Conservation (phyloP, 805 yeast genomes). For the Candida ovalis region DNA sequence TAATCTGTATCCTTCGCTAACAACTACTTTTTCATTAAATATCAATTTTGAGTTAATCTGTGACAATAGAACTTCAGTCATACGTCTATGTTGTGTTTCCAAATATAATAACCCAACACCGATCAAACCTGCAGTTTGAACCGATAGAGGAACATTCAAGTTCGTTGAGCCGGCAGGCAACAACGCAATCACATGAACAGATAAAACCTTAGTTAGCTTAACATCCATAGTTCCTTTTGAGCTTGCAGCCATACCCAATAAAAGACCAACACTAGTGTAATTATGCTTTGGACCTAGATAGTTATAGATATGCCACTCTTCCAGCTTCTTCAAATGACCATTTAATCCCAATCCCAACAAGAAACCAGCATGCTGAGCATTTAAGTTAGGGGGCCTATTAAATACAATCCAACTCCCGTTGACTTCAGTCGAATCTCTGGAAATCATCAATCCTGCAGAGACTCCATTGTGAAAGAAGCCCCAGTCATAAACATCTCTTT, state of each 20-base stretch:
- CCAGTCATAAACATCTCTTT: constrained; percentile 60
- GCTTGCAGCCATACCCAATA: constrained; percentile 93
- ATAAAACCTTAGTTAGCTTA: constrained; percentile 82
- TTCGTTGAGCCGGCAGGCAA: constrained; percentile 90
- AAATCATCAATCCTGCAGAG: constrained; percentile 73
- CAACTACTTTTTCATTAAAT: constrained; percentile 52
- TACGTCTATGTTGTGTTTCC: constrained; percentile 75
- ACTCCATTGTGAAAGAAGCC: constrained; percentile 92
- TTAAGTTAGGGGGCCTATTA: constrained; percentile 66
- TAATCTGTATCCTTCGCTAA: constrained; percentile 76
- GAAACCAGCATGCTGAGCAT: constrained; percentile 91
- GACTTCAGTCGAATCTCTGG: constrained; percentile 63
- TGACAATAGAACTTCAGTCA: constrained; percentile 73
- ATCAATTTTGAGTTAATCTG: constrained; percentile 58
- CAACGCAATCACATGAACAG: constrained; percentile 89
- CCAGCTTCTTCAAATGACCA: constrained; percentile 78
- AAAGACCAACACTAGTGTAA: constrained; percentile 77
- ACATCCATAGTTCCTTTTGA: constrained; percentile 76
- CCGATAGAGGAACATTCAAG: constrained; percentile 73
- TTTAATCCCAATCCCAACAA: constrained; percentile 87
- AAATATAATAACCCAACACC: constrained; percentile 85
- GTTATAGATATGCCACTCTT: constrained; percentile 96
- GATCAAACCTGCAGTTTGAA: constrained; percentile 87
- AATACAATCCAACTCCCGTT: constrained; percentile 91
- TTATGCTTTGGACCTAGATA: constrained; percentile 87